Conservation (phyloP, 805 yeast genomes). For the Wickerhamiella spandovensis region DNA sequence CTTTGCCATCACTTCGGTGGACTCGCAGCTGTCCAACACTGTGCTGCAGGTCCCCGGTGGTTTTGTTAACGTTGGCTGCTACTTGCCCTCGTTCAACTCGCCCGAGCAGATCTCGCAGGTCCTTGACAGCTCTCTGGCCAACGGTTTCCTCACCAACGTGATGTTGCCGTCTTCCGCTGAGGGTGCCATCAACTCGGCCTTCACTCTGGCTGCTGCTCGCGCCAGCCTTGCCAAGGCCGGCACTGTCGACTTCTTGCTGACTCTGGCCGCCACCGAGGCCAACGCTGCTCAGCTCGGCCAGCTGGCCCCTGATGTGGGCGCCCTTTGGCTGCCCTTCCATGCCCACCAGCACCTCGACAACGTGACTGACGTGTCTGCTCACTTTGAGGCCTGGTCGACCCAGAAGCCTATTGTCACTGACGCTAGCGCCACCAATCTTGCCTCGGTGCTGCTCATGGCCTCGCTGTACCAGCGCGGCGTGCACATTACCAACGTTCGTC, state of each 20-base stretch:
- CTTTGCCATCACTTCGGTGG: constrained; percentile 60
- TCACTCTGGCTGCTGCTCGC: constrained; percentile 52
- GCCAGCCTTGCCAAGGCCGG: constrained; percentile 39
- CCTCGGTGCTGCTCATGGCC: constrained; percentile 82
- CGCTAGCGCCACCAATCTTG: constrained; percentile 82
- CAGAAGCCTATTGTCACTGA: constrained; percentile 80
- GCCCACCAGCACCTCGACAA: constrained; percentile 37
- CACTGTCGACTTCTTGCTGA: constrained; percentile 68
- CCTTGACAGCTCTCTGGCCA: constrained; percentile 55
- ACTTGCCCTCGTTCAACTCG: constrained; percentile 52
- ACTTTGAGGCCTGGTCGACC: constrained; percentile 73
- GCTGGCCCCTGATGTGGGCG: constrained; percentile 55
- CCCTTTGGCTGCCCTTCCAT: constrained; percentile 70
- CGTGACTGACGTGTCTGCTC: constrained; percentile 67
- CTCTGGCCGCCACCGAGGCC: constrained; percentile 67
- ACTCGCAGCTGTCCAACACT: constrained; percentile 81
- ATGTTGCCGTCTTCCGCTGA: constrained; percentile 57
- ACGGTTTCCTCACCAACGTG: constrained; percentile 83
- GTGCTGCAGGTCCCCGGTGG: constrained; percentile 71
- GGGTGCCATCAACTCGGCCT: constrained; percentile 53
- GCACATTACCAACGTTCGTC: constrained; percentile 77
- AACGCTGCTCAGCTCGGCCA: constrained; percentile 51
- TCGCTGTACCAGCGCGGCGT: constrained; percentile 73
- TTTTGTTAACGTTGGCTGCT: constrained; percentile 66
- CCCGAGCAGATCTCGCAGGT: constrained; percentile 45